phyloP scores from a whole-genome alignment of 331 rosid genomes.

The Malus hybrid region DNA sequence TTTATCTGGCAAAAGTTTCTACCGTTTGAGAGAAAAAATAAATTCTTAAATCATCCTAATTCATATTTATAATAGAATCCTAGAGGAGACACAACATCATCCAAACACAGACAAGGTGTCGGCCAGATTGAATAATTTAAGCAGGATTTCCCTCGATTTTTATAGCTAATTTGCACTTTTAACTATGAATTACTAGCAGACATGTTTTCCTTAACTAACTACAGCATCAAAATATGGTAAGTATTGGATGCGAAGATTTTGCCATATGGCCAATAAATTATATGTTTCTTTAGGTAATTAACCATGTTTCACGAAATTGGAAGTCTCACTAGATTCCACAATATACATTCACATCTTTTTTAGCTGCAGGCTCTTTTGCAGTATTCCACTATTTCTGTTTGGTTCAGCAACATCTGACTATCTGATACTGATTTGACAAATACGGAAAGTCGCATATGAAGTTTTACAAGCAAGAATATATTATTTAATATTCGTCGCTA shows the following conservation, averaged over 20 bases:
- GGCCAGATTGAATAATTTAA: constrained; percentile 23
- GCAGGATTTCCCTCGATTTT: constrained; percentile 1
- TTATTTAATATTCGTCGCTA: too few species aligned
- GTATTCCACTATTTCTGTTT: neutral
- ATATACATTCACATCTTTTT: neutral
- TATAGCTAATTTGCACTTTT: neutral
- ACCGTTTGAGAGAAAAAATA: neutral
- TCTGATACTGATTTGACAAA: constrained; percentile 35
- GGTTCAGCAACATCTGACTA: constrained; percentile 11
- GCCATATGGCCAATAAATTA: neutral
- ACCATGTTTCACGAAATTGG: neutral
- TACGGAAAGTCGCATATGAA: constrained; percentile 23
- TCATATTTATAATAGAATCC: neutral
- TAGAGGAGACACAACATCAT: constrained; percentile 14
- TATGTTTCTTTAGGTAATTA: neutral
- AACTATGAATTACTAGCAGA: neutral
- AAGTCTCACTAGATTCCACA: neutral
- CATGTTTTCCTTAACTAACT: neutral
- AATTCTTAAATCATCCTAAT: neutral
- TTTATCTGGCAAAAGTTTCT: neutral
- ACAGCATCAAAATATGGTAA: neutral
- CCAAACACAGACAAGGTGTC: constrained; percentile 29
- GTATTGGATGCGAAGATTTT: neutral
- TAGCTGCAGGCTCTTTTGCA: neutral
- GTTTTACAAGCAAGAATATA: neutral